Conservation (phyloP, 345 rosid species). For the Tarenaya hassleriana region DNA sequence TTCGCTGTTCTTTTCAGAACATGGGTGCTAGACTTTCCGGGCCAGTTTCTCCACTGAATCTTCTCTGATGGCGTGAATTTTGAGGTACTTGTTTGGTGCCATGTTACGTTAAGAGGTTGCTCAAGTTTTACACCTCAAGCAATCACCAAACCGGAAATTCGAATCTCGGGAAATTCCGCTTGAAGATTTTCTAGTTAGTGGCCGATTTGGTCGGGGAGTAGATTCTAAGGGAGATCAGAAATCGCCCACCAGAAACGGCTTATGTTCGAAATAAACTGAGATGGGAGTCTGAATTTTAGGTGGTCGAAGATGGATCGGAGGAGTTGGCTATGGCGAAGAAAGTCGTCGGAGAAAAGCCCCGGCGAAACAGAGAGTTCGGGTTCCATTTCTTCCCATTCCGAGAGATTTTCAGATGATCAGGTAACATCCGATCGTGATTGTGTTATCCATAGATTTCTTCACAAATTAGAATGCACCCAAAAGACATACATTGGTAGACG, state of each 20-base stretch:
- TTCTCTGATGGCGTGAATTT: slow-evolving; percentile 40
- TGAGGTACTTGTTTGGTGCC: slow-evolving; percentile 36
- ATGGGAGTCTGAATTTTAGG: slow-evolving; percentile 23
- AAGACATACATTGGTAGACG: too few relatives aligned
- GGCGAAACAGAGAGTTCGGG: slow-evolving; percentile 65
- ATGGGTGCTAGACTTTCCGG: slow-evolving; percentile 30
- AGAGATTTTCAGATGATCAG: slow-evolving; percentile 71
- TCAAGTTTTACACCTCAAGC: slow-evolving; percentile 30
- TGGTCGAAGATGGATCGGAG: slow-evolving; percentile 46
- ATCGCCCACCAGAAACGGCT: background rate
- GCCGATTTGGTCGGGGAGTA: slow-evolving; percentile 31
- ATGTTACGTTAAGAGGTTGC: slow-evolving; percentile 24
- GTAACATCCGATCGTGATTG: slow-evolving; percentile 20
- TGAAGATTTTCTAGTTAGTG: slow-evolving; percentile 16
- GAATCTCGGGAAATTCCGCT: background rate
- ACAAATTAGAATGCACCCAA: too few relatives aligned
- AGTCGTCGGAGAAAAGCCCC: slow-evolving; percentile 61
- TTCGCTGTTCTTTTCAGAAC: slow-evolving; percentile 27
- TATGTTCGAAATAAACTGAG: slow-evolving; percentile 17
- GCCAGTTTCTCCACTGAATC: slow-evolving; percentile 27
- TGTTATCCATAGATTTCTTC: too few relatives aligned
- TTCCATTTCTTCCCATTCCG: slow-evolving; percentile 59
- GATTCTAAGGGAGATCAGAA: slow-evolving; percentile 45
- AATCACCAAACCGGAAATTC: slow-evolving; percentile 24
- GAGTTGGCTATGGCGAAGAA: slow-evolving; percentile 74